A percentile compares a stretch with the other conserved stretches of the same genome.
phyloP scores from a whole-genome alignment of 2,329 filamentous ascomycete genomes.

The Pestalotiopsis sp. region DNA sequence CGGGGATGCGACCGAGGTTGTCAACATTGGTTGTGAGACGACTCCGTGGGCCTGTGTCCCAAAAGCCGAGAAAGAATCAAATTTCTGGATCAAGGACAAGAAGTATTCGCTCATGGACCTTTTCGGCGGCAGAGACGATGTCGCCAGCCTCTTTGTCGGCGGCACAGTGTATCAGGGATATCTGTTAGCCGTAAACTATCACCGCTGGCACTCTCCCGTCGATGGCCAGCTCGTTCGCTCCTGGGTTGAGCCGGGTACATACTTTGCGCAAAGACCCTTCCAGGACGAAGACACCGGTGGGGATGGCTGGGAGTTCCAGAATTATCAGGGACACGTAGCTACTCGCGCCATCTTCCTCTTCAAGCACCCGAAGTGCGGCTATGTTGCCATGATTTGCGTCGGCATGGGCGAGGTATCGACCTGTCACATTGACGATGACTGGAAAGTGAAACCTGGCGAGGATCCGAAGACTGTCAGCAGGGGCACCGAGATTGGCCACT shows the following conservation, averaged over 20 bases:
- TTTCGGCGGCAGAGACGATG: background rate
- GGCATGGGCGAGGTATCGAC: background rate
- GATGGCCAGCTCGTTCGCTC: background rate
- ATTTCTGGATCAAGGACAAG: background rate
- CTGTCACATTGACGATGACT: background rate
- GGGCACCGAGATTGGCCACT: background rate
- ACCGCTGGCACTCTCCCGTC: background rate
- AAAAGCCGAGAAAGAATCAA: background rate
- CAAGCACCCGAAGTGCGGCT: background rate
- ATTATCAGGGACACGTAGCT: background rate
- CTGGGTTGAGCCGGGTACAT: background rate
- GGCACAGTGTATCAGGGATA: background rate
- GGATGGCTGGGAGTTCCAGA: background rate
- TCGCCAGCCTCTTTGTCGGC: background rate
- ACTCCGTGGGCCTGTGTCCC: background rate
- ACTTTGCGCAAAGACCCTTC: background rate
- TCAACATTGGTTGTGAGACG: background rate
- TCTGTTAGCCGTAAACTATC: background rate
- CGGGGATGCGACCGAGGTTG: background rate
- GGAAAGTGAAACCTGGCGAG: background rate
- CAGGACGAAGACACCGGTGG: background rate
- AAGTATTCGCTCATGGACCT: background rate
- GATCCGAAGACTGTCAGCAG: background rate
- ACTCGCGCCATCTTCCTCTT: background rate
- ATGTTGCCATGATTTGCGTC: background rate